phyloP scores from a whole-genome alignment of 2,329 filamentous ascomycete species.

The Aspergillus pseudoterreus region DNA sequence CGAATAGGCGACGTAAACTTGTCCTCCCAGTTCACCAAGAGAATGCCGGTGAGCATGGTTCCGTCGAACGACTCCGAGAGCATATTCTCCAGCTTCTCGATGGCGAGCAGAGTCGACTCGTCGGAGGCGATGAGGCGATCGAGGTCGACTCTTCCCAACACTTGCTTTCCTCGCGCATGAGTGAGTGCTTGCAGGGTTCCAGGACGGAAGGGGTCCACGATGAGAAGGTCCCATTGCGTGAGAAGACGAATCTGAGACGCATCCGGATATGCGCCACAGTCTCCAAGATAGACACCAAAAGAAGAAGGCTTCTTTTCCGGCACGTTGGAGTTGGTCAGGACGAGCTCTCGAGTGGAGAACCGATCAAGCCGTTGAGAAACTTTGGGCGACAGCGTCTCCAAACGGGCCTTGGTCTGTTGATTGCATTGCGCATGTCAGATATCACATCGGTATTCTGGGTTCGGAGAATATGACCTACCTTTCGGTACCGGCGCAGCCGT shows the following conservation, averaged over 20 bases:
- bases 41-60: slow-evolving; percentile 35
- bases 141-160: slow-evolving; percentile 34
- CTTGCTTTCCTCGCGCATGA: slow-evolving; percentile 13
- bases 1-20: slow-evolving; percentile 27
- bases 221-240: slow-evolving; percentile 42
- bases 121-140: slow-evolving; percentile 17
- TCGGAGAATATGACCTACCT: slow-evolving; percentile 20
- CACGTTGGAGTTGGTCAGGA: slow-evolving; percentile 14
- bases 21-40: slow-evolving; percentile 42
- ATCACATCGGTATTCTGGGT: not conserved
- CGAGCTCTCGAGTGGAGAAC: slow-evolving; percentile 20
- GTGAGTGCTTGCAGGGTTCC: slow-evolving; percentile 35
- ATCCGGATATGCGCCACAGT: slow-evolving; percentile 31
- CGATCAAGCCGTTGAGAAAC: slow-evolving; percentile 20
- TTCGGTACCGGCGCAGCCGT: slow-evolving; percentile 22
- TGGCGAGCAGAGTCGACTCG: slow-evolving; percentile 20
- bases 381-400: slow-evolving; percentile 22
- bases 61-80: slow-evolving; percentile 22
- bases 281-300: slow-evolving; percentile 44
- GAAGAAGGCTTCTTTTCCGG: slow-evolving; percentile 27
- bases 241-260: slow-evolving; percentile 32
- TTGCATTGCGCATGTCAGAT: not conserved
- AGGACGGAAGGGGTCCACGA: slow-evolving; percentile 40
- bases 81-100: slow-evolving; percentile 28
- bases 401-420: slow-evolving; percentile 20